Conservation (phyloP, 1,284 basidiomycete species). For the Uromyces viciae-fabae region DNA sequence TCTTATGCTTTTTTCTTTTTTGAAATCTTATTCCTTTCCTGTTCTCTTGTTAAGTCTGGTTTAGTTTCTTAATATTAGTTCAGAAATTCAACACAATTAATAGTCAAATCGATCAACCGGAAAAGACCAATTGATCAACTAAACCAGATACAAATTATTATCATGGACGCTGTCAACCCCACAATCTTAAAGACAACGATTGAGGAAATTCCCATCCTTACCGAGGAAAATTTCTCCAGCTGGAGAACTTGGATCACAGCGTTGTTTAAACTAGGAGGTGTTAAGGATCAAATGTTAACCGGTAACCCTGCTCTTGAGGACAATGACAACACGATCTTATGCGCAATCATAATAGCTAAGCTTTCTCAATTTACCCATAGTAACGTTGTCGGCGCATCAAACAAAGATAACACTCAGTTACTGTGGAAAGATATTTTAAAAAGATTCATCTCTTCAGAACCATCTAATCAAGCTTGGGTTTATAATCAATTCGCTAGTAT, state of each 20-base stretch:
- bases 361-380: background rate
- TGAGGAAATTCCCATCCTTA: background rate
- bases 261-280: background rate
- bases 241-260: background rate
- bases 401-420: background rate
- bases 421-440: background rate
- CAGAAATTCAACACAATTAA: background rate
- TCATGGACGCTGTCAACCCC: background rate
- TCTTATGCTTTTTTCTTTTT: background rate
- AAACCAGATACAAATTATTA: background rate
- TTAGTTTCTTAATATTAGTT: background rate
- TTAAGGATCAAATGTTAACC: background rate
- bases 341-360: background rate
- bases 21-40: background rate
- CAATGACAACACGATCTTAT: background rate
- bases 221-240: background rate
- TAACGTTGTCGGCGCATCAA: background rate
- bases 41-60: background rate
- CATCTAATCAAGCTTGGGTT: background rate
- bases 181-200: background rate
- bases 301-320: background rate
- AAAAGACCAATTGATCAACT: background rate
- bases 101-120: background rate
- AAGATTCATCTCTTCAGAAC: background rate
- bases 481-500: background rate